Evolutionary conservation across 768 basidiomycete genomes (phyloP).

Genomic region (Chalciporus pseudorubinellus): DNA sequence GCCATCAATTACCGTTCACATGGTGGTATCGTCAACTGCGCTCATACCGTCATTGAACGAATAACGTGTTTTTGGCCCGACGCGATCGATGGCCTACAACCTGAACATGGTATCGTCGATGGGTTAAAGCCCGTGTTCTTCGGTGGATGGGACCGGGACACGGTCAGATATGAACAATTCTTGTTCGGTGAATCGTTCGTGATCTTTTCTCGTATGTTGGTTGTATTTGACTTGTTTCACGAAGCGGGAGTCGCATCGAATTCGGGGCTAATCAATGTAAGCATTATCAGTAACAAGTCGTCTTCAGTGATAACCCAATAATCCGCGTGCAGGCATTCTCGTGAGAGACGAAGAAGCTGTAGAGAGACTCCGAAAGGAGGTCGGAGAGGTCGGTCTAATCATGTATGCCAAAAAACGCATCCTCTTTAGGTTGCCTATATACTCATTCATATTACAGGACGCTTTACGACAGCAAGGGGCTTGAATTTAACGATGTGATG

Average conservation of each 20-base stretch:
- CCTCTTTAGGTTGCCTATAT: background rate
- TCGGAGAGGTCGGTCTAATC: constrained; percentile 59
- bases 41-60: constrained; percentile 60
- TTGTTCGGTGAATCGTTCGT: constrained; percentile 49
- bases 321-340: constrained; percentile 50
- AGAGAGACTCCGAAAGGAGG: constrained; percentile 44
- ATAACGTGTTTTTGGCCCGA: constrained; percentile 61
- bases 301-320: background rate
- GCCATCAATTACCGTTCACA: constrained; percentile 69
- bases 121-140: constrained; percentile 61
- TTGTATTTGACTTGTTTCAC: constrained; percentile 10
- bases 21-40: constrained; percentile 71
- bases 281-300: background rate
- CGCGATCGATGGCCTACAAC: constrained; percentile 56
- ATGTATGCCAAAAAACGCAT: constrained; percentile 38
- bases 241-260: constrained; percentile 48
- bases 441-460: constrained; percentile 20
- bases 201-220: background rate
- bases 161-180: constrained; percentile 52
- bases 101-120: constrained; percentile 53
- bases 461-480: constrained; percentile 33
- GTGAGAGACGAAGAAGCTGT: constrained; percentile 60
- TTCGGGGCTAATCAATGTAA: constrained; percentile 68
- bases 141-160: constrained; percentile 43
- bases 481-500: constrained; percentile 24